Conservation (phyloP, 2,329 filamentous ascomycete species). For the Fusarium buxicola region DNA sequence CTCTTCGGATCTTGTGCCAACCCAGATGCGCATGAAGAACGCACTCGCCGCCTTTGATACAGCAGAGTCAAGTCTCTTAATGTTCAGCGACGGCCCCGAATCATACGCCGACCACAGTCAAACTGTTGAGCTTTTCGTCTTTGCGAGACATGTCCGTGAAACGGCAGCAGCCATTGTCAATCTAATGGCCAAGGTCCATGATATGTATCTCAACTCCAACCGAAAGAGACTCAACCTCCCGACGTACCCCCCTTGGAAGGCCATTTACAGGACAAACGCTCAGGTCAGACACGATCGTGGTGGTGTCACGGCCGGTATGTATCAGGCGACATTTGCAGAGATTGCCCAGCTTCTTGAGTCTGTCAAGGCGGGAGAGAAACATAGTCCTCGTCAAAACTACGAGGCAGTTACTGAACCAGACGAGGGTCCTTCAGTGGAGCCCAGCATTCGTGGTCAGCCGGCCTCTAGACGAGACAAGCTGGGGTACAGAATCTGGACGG, state of each 20-base stretch:
- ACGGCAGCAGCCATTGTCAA: constrained; percentile 60
- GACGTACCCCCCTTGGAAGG: constrained; percentile 65
- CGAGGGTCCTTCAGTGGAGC: constrained; percentile 54
- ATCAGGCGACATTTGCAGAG: constrained; percentile 58
- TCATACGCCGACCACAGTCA: constrained; percentile 61
- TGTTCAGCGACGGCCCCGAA: constrained; percentile 57
- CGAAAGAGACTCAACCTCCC: constrained; percentile 60
- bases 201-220: constrained; percentile 58
- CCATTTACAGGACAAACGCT: constrained; percentile 64
- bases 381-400: constrained; percentile 34
- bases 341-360: constrained; percentile 58
- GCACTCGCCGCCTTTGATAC: constrained; percentile 60
- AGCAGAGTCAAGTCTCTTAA: constrained; percentile 60
- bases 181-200: constrained; percentile 59
- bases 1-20: constrained; percentile 56
- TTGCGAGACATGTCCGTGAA: constrained; percentile 66
- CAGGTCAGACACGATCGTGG: constrained; percentile 70
- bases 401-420: constrained; percentile 36
- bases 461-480: constrained; percentile 53
- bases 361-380: constrained; percentile 55
- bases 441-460: constrained; percentile 51
- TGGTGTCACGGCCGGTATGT: constrained; percentile 65
- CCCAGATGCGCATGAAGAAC: constrained; percentile 55
- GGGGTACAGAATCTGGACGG: constrained; percentile 61
- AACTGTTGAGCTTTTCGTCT: constrained; percentile 65